These are phyloP conservation scores for Lasiodiplodia theobromae DNA, from an alignment of 2,329 filamentous ascomycete species.

Conservation along the genomic window DNA sequence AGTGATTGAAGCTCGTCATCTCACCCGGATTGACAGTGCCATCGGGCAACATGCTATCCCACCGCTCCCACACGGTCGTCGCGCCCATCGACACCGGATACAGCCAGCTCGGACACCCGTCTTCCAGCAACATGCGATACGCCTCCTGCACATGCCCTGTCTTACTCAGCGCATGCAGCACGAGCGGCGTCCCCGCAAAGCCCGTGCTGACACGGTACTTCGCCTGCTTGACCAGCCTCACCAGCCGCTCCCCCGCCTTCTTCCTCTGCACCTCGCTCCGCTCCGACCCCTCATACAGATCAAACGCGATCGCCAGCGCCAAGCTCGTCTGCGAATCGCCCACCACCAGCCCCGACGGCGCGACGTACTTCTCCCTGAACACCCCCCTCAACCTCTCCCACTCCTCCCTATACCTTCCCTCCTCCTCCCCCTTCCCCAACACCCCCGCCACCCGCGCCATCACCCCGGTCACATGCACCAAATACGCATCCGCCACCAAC, in stretches of 20 bases:
- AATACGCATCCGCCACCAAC: constrained; percentile 50
- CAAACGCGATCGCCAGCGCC: constrained; percentile 36
- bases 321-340: constrained; percentile 35
- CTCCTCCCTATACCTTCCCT: constrained; percentile 35
- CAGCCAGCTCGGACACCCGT: constrained; percentile 56
- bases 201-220: constrained; percentile 36
- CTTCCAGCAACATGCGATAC: constrained; percentile 59
- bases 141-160: constrained; percentile 36
- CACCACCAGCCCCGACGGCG: constrained; percentile 32
- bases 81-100: constrained; percentile 57
- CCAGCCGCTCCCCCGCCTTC: constrained; percentile 31
- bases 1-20: constrained; percentile 62
- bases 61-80: constrained; percentile 61
- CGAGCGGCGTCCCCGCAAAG: constrained; percentile 36
- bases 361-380: constrained; percentile 39
- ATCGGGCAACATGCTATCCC: constrained; percentile 57
- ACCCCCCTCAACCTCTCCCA: constrained; percentile 33
- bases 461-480: constrained; percentile 44
- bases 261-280: not conserved
- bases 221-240: constrained; percentile 32
- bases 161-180: constrained; percentile 33
- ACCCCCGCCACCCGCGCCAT: constrained; percentile 40
- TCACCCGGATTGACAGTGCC: constrained; percentile 54
- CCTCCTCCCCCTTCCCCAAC: constrained; percentile 36
- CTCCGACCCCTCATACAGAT: constrained; percentile 35